Evolutionary conservation across 306 rosid genomes (phyloP), one percentile per base, ranked within the genome.

Genomic region (Pachyrhizus erosus): DNA sequence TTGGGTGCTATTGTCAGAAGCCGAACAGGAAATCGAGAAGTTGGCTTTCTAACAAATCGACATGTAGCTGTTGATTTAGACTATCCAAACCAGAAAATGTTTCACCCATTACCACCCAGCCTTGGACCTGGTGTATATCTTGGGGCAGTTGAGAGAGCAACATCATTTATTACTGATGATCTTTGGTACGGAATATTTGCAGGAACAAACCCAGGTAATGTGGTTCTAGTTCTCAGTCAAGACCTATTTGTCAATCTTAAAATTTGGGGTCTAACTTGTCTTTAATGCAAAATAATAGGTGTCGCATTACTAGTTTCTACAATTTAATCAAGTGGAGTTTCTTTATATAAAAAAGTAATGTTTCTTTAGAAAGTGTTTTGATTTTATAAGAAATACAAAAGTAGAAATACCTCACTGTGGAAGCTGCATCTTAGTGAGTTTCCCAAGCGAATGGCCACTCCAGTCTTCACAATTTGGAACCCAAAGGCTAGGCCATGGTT

Each of bases 91-190:
- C 99, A 96, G 87, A 96, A 96, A 87, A 96, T 96, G 99, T 96
- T 96, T 88, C 99, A 96, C 82, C 99, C 99, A 5, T 86, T 92
- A 89, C 99, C 99, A 40, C 99, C 99, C 75, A 96, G 93, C 87
- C 97, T 92, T 83, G 99, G 99, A 84, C 98, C 97, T 79, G 98
- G 99, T 40, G 98, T 96, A 29, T 96, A 96, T 91, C 90, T 96
- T 46, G 99, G 99, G 57, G 99, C 99, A 43, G 99, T 96, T 80
- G 98, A 93, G 90, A 93, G 99, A 85, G 99, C 99, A 78, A 96
- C 99, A 33, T 96, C 99, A 46, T 96, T 96, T 84, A 96, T 96
- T 88, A 91, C 97, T 29, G 99, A 96, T 92, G 94, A 90, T 66
- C 98, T 85, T 70, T 96, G 99, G 99, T 96, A 96, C 66, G 99